A percentile compares a stretch with the other conserved stretches of the same genome.
phyloP scores from a whole-genome alignment of 2,329 filamentous ascomycete genomes.

The Trichoderma breve region DNA sequence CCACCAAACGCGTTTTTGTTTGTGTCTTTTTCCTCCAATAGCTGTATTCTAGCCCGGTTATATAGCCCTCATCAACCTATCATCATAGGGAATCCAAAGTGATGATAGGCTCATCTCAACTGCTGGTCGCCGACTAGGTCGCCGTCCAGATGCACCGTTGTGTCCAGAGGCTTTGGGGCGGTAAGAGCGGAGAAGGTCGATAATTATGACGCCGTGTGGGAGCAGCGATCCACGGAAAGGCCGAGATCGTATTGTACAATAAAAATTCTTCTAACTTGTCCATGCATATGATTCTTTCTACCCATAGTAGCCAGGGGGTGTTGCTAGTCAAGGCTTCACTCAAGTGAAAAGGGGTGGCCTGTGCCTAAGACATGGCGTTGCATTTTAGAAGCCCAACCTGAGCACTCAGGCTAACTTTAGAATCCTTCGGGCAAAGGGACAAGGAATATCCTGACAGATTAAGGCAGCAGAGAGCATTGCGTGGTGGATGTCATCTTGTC shows the following conservation, averaged over 20 bases:
- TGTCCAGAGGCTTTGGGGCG: background rate
- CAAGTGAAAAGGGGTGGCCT: background rate
- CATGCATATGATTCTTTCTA: background rate
- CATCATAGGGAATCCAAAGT: accelerated
- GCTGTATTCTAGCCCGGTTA: background rate
- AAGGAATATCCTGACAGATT: background rate
- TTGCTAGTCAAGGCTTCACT: background rate
- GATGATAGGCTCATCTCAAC: background rate
- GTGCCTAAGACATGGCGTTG: background rate
- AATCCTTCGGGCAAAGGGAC: background rate
- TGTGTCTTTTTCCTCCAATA: background rate
- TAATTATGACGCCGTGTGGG: background rate
- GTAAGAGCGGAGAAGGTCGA: background rate
- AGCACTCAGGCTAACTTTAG: background rate
- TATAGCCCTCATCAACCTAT: background rate
- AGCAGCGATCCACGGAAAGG: background rate
- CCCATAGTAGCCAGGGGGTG: background rate
- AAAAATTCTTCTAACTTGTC: accelerated
- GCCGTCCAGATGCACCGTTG: background rate
- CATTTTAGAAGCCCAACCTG: background rate
- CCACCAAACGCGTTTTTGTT: background rate
- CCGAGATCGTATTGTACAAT: background rate
- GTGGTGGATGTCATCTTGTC: background rate
- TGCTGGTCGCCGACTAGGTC: background rate
- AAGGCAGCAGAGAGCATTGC: background rate